Evolutionary conservation across 2,329 filamentous ascomycete genomes (phyloP), one percentile per base, ranked within the genome.

Genomic region (Zymoseptoria tritici): DNA sequence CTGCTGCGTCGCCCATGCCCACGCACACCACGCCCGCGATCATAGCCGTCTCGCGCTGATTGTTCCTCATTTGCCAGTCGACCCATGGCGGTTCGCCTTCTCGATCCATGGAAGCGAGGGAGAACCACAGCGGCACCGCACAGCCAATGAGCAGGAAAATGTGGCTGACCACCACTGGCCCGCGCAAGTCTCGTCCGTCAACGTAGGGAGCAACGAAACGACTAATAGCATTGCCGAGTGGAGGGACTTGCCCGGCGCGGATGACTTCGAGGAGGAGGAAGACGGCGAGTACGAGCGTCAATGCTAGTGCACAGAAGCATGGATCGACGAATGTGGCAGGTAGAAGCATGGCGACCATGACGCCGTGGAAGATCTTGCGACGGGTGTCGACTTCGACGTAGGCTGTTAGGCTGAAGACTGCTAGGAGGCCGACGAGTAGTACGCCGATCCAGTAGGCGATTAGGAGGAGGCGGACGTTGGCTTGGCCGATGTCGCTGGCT

Each of bases 331-430:
- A 97, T 2, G 88, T 89, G 1, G 90, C 85, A 0, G 94, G 92
- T 1, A 97, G 81, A 58, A 99, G 87, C 90, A 99, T 97, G 58
- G 86, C 85, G 7, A 97, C 93, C 89, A 97, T 97, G 82, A 93
- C 96, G 67, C 95, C 95, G 74, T 99, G 94, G 73, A 99, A 99
- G 22, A 97, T 90, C 75, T 99, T 99, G 55, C 94, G 86, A 55
- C 94, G 85, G 1, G 94, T 99, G 75, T 99, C 94, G 53, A 99
- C 93, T 75, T 97, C 92, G 66, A 89, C 92, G 55, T 90, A 79
- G 49, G 88, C 89, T 56, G 94, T 84, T 7, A 97, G 90, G 3
- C 89, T 80, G 9, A 85, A 76, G n/a, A 97, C 91, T 1, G 90
- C 79, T 1, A 85, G 75, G 42, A 97, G 80, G 0, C 93, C 94